A percentile compares a stretch with the other conserved stretches of the same genome.
These are phyloP conservation scores for Plasmodium berghei DNA, from an alignment of 169 alveolate genomes.

Conservation along the genomic window DNA sequence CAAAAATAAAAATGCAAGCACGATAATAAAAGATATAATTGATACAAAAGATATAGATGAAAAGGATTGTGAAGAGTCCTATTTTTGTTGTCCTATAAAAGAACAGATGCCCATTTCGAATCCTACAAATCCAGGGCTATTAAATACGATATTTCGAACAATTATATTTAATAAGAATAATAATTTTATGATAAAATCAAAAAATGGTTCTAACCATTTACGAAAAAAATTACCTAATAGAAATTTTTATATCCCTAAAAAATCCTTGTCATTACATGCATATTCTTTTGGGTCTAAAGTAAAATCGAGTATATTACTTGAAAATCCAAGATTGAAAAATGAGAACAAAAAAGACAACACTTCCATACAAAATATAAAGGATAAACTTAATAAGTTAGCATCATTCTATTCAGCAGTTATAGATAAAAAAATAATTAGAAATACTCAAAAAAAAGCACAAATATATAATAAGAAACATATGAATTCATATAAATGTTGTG, in stretches of 20 bases:
- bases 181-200: not conserved
- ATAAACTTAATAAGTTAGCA: constrained; percentile 2
- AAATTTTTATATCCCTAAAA: constrained; percentile 2
- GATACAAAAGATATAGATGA: not conserved
- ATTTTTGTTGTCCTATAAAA: constrained; percentile 43
- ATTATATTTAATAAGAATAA: not conserved
- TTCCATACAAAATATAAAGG: not conserved
- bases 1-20: not conserved
- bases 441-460: not conserved
- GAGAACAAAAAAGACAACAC: constrained; percentile 2
- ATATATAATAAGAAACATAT: constrained; percentile 4
- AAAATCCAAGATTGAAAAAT: not conserved
- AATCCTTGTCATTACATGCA: not conserved
- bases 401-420: not conserved
- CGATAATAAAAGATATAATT: not conserved
- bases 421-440: not conserved
- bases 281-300: not conserved
- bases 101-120: not conserved
- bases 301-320: not conserved
- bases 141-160: constrained; percentile 3
- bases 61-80: constrained; percentile 4
- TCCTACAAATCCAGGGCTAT: not conserved
- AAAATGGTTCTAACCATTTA: not conserved
- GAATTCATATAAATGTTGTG: not conserved
- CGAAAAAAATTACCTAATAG: not conserved